Percentiles rank a stretch among this genome's conserved stretches.
phyloP scores from a whole-genome alignment of 2,329 filamentous ascomycete species.

The Cryoendolithus antarcticus region DNA sequence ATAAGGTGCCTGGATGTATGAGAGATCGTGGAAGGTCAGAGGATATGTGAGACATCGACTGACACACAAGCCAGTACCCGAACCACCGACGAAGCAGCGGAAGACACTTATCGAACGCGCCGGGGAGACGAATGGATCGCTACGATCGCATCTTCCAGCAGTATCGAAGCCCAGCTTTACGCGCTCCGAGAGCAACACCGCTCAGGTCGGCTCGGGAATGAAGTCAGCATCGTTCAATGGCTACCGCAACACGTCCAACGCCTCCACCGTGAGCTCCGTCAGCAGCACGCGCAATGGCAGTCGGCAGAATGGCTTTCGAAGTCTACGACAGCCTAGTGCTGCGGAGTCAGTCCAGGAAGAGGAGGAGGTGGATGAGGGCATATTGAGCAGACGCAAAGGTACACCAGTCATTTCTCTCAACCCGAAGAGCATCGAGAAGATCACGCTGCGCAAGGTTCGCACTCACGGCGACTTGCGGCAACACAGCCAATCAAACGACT shows the following conservation, averaged over 20 bases:
- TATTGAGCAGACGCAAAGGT: conserved; percentile 32
- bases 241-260: conserved; percentile 30
- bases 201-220: conserved; percentile 16
- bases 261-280: conserved; percentile 31
- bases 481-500: conserved; percentile 10
- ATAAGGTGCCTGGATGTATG: conserved; percentile 40
- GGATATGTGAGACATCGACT: conserved; percentile 4
- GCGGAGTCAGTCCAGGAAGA: conserved; percentile 22
- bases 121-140: conserved; percentile 29
- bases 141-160: conserved; percentile 14
- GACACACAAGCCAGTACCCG: conserved; percentile 26
- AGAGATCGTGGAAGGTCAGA: conserved; percentile 8
- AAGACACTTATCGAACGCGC: conserved; percentile 39
- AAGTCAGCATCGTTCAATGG: conserved; percentile 20
- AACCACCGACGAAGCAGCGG: conserved; percentile 35
- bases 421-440: conserved; percentile 8
- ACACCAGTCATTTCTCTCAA: conserved; percentile 29
- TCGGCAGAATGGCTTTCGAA: conserved; percentile 29
- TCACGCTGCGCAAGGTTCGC: conserved; percentile 21
- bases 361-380: conserved; percentile 21
- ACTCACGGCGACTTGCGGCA: conserved; percentile 18
- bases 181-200: conserved; percentile 2
- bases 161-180: no score
- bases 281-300: conserved; percentile 31
- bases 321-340: conserved; percentile 4